These are phyloP conservation scores for Simplicillium sp. DNA, from an alignment of 2,329 filamentous ascomycete genomes.

Conservation along the genomic window DNA sequence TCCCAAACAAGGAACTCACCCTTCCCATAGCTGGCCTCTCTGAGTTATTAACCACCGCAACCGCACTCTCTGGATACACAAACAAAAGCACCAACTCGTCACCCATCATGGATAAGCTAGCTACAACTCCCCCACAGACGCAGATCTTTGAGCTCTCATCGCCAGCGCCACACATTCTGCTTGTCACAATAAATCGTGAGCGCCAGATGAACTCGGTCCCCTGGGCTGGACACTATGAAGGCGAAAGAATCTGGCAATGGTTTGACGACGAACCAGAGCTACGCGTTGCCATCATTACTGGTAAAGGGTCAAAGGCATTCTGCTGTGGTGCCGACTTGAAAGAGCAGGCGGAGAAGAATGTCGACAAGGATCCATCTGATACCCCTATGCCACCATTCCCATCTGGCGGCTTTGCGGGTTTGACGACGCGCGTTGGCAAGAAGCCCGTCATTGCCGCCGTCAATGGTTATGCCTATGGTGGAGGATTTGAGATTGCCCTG, in stretches of 20 bases:
- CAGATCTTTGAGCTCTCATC: slow-evolving; percentile 25
- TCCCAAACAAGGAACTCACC: too few relatives aligned
- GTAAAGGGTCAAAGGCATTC: slow-evolving; percentile 41
- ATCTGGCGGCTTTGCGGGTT: slow-evolving; percentile 32
- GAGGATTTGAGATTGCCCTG: slow-evolving; percentile 46
- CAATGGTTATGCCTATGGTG: slow-evolving; percentile 47
- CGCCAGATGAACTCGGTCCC: slow-evolving; percentile 35
- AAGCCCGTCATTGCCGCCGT: slow-evolving; percentile 52
- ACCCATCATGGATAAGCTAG: slow-evolving; percentile 7
- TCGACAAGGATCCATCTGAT: slow-evolving; percentile 1
- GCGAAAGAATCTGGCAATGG: slow-evolving; percentile 39
- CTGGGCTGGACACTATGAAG: slow-evolving; percentile 34
- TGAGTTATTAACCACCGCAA: background rate
- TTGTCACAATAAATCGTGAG: slow-evolving; percentile 43
- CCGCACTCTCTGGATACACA: background rate
- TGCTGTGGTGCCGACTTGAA: slow-evolving; percentile 46
- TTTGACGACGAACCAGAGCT: slow-evolving; percentile 40
- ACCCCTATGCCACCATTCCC: slow-evolving; percentile 16
- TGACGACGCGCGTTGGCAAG: slow-evolving; percentile 46
- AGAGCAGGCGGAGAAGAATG: slow-evolving; percentile 31
- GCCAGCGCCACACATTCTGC: slow-evolving; percentile 35
- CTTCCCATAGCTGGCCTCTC: too few relatives aligned
- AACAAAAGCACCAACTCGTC: background rate
- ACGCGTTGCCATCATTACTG: slow-evolving; percentile 38
- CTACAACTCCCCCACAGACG: slow-evolving; percentile 8